Evolutionary conservation across 2,329 filamentous ascomycete genomes (phyloP), one percentile per base, ranked within the genome.

Genomic region (Talaromyces sp.): DNA sequence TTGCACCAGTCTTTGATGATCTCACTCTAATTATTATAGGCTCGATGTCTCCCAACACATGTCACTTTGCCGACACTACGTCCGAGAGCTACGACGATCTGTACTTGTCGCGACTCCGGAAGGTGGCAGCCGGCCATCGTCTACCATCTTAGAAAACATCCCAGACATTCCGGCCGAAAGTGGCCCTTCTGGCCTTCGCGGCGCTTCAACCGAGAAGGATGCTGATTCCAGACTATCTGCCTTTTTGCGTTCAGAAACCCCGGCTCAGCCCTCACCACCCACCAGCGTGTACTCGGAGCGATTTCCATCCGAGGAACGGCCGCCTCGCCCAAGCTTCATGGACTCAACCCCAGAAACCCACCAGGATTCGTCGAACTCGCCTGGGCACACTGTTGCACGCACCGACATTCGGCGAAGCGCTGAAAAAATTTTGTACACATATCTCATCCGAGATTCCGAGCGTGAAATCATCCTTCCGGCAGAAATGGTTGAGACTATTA

Each of bases 1-100:
- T 56, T 46, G n/a, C 8, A 21, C n/a, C 53, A 53, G 35, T 55
- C 9, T 19, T 21, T 31, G 55, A 27, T 43, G 21, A 13, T n/a
- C 14, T 14, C 11, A n/a, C 60, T 13, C 64, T 66, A 65, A 68
- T 53, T 24, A 55, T 52, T 27, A 55, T 41, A 98, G 93, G 95
- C 91, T 99, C 69, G 95, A 99, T 87, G 95, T 99, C 62, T 93
- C 95, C 17, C 95, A 99, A 74, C 95, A 99, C 78, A 97, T 98
- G 89, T 96, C 93, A 24, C 84, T 99, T 60, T 99, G 79, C 74
- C 89, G 96, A 55, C 92, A 98, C 76, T 99, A 97, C 79, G 95
- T 99, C 21, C 91, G 95, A 70, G 93, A 97, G 77, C 84, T 99
- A 58, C 90, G 95, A 67, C 85, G 95, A 65, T 98, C 93, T 26